Percentiles rank a stretch among this genome's conserved stretches.
These are phyloP conservation scores for Crithidia brevicula DNA, from an alignment of 208 protist genomes.

Conservation along the genomic window DNA sequence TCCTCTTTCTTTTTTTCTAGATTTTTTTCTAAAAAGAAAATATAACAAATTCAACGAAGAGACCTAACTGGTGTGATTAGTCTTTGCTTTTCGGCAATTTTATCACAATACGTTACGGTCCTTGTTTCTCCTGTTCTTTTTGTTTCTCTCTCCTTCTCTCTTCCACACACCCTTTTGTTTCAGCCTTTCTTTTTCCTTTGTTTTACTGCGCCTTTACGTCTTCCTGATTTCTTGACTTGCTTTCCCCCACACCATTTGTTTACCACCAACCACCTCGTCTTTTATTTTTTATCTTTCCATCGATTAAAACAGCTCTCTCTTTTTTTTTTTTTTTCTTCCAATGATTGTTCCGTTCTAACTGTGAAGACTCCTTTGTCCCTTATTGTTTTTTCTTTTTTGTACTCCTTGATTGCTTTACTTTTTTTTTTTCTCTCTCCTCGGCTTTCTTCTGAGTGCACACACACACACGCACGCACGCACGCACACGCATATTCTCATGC, in stretches of 20 bases:
- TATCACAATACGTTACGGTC: too few relatives aligned
- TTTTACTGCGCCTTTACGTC: too few relatives aligned
- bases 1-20: too few relatives aligned
- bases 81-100: not conserved
- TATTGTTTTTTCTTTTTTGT: slow-evolving; percentile 7
- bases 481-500: not conserved
- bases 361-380: not conserved
- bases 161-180: not conserved
- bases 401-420: not conserved
- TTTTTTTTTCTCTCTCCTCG: not conserved
- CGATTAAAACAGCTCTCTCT: slow-evolving; percentile 2
- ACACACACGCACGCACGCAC: not conserved
- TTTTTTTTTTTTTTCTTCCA: not conserved
- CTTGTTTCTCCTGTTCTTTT: not conserved
- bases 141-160: not conserved
- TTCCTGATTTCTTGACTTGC: too few relatives aligned
- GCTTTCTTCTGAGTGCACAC: not conserved
- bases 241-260: too few relatives aligned
- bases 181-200: not conserved
- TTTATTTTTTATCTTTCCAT: slow-evolving; percentile 5
- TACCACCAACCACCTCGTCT: too few relatives aligned
- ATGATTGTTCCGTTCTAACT: not conserved
- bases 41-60: not conserved
- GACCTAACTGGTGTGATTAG: not conserved
- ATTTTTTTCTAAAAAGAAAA: not conserved